Evolutionary conservation across 805 yeast genomes (phyloP).

Genomic region (Teunomyces cretensis): DNA sequence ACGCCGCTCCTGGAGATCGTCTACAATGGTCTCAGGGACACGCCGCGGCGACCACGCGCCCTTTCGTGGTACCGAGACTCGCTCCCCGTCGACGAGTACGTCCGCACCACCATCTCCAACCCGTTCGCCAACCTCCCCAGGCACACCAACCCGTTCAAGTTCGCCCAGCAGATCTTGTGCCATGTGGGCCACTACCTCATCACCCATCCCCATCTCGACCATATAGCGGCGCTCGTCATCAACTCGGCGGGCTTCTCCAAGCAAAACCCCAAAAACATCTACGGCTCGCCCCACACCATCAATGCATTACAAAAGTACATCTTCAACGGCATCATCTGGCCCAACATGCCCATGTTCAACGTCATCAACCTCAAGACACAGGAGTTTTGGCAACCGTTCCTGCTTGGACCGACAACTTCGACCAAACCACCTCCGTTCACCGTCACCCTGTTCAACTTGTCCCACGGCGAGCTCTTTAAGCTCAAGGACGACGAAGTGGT

Average conservation of each 20-base stretch:
- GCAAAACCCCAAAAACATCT: constrained; percentile 40
- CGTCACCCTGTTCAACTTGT: constrained; percentile 31
- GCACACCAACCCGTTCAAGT: constrained; percentile 22
- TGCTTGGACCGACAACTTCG: not conserved
- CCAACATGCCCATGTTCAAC: constrained; percentile 49
- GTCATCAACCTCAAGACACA: constrained; percentile 21
- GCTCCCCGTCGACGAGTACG: constrained; percentile 20
- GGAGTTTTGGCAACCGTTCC: constrained; percentile 5
- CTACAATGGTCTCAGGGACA: constrained; percentile 20
- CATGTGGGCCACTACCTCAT: constrained; percentile 49
- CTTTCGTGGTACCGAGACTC: constrained; percentile 30
- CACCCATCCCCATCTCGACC: constrained; percentile 87
- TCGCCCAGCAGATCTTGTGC: constrained; percentile 32
- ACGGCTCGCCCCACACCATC: constrained; percentile 55
- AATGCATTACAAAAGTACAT: constrained; percentile 51
- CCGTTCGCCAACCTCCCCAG: constrained; percentile 23
- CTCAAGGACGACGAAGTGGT: not conserved
- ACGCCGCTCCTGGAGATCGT: constrained; percentile 49
- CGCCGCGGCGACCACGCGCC: not conserved
- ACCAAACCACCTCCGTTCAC: too few relatives aligned
- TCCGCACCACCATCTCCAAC: constrained; percentile 15
- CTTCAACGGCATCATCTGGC: constrained; percentile 83
- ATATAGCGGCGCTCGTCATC: constrained; percentile 63
- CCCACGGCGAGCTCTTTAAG: constrained; percentile 28
- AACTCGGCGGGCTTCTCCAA: constrained; percentile 60